Evolutionary conservation across 768 basidiomycete genomes (phyloP).

Genomic region (Russula compacta): DNA sequence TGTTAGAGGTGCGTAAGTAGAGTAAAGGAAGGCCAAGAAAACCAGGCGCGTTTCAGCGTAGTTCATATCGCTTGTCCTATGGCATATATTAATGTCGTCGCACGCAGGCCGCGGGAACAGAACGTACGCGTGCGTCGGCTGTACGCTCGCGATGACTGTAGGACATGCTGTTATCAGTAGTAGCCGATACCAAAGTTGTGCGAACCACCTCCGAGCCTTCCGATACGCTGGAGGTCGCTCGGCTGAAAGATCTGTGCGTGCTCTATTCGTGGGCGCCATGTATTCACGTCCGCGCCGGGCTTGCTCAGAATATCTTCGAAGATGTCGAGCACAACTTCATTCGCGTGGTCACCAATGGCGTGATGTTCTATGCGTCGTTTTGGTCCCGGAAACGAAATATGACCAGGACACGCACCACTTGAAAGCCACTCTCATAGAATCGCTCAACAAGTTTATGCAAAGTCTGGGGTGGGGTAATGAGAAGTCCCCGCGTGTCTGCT

Average conservation of each 20-base stretch:
- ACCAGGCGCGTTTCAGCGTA: slow-evolving; percentile 82
- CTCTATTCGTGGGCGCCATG: slow-evolving; percentile 74
- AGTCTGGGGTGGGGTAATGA: slow-evolving; percentile 47
- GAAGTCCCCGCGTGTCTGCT: slow-evolving; percentile 57
- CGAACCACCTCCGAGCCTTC: slow-evolving; percentile 59
- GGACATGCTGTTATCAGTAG: not conserved
- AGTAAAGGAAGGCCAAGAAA: slow-evolving; percentile 11
- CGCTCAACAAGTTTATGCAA: slow-evolving; percentile 46
- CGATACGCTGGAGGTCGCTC: slow-evolving; percentile 61
- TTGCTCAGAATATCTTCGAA: slow-evolving; percentile 48
- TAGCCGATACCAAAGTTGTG: not conserved
- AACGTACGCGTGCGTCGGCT: slow-evolving; percentile 83
- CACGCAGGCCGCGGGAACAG: slow-evolving; percentile 12
- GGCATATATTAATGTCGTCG: not conserved
- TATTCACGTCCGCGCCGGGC: slow-evolving; percentile 28
- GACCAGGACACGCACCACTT: slow-evolving; percentile 50
- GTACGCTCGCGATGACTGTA: slow-evolving; percentile 84
- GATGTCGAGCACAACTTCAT: slow-evolving; percentile 72
- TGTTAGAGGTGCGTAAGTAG: not conserved
- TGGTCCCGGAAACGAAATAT: not conserved
- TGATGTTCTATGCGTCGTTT: slow-evolving; percentile 60
- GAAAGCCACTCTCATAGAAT: slow-evolving; percentile 71
- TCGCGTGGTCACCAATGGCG: slow-evolving; percentile 84
- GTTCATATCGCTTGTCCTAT: slow-evolving; percentile 81
- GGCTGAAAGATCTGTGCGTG: slow-evolving; percentile 83